A percentile compares a stretch with the other conserved stretches of the same genome.
These are phyloP conservation scores for Hortiboletus campestris DNA, from an alignment of 768 basidiomycete species.

Conservation along the genomic window DNA sequence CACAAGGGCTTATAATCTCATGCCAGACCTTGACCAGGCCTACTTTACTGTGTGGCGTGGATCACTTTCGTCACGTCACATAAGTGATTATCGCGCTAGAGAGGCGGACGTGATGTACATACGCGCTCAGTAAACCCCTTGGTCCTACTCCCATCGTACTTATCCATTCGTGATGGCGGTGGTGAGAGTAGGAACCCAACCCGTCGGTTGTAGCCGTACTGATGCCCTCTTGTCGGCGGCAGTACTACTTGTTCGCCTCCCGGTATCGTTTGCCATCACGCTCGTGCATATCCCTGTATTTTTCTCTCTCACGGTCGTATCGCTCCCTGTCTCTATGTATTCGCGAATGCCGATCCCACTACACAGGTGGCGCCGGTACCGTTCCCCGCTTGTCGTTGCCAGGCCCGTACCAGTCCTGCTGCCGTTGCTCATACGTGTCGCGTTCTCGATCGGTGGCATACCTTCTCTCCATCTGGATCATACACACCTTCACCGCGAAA, in stretches of 20 bases:
- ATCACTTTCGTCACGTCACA: too few species aligned
- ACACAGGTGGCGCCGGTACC: constrained; percentile 1
- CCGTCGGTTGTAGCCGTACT: constrained; percentile 43
- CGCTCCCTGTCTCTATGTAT: constrained; percentile 38
- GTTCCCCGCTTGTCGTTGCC: constrained; percentile 40
- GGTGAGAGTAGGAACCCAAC: constrained; percentile 22
- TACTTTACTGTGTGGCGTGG: too few species aligned
- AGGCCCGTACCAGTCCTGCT: neutral
- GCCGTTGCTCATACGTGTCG: too few species aligned
- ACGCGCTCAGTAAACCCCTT: too few species aligned
- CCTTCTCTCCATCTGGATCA: constrained; percentile 23
- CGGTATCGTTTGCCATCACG: constrained; percentile 36
- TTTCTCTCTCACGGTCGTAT: constrained; percentile 36
- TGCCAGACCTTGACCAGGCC: too few species aligned
- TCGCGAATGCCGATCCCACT: constrained; percentile 25
- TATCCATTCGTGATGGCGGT: constrained; percentile 15
- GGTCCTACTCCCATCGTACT: too few species aligned
- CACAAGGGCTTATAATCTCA: too few species aligned
- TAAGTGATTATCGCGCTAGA: too few species aligned
- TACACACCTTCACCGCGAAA: constrained; percentile 29
- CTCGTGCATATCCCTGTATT: constrained; percentile 32
- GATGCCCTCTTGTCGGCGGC: constrained; percentile 18
- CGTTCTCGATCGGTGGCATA: too few species aligned
- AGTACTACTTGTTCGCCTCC: too few species aligned
- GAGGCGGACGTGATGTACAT: too few species aligned